Percentiles rank a stretch among this genome's conserved stretches.
These are phyloP conservation scores for Aspergillus biplanus DNA, from an alignment of 495 filamentous ascomycete species.

Conservation along the genomic window DNA sequence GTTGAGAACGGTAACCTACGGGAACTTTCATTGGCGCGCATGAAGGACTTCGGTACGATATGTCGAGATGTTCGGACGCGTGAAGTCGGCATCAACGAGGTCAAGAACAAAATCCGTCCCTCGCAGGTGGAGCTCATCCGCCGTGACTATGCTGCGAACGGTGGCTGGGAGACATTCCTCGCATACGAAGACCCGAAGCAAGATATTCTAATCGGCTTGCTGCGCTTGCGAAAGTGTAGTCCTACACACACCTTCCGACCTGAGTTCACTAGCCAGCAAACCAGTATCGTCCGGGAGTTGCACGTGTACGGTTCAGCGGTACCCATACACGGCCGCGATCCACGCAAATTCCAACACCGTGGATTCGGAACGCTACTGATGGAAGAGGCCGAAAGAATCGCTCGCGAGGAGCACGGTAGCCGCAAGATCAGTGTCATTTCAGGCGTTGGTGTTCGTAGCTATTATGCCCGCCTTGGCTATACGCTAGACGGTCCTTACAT, in stretches of 20 bases:
- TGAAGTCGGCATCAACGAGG: conserved; percentile 97
- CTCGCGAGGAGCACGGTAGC: conserved; percentile 89
- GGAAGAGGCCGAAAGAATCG: conserved; percentile 97
- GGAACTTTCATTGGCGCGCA: conserved; percentile 86
- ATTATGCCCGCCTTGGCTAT: conserved; percentile 92
- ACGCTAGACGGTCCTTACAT: conserved; percentile 89
- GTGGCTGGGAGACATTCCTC: conserved; percentile 97
- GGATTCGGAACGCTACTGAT: conserved; percentile 95
- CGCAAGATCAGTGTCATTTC: conserved; percentile 94
- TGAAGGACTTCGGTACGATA: conserved; percentile 98
- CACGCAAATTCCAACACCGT: conserved; percentile 96
- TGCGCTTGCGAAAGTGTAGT: conserved; percentile 89
- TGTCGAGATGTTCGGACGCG: conserved; percentile 97
- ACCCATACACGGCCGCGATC: conserved; percentile 89
- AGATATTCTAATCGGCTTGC: conserved; percentile 91
- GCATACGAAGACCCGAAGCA: conserved; percentile 99
- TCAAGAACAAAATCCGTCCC: conserved; percentile 96
- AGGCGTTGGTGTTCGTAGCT: conserved; percentile 90
- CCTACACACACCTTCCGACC: conserved; percentile 86
- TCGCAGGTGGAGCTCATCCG: conserved; percentile 97
- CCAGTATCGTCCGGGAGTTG: conserved; percentile 89
- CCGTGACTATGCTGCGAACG: conserved; percentile 91
- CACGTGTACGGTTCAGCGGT: conserved; percentile 97
- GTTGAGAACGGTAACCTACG: conserved; percentile 98
- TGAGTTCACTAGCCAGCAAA: conserved; percentile 82